Evolutionary conservation across 2,329 filamentous ascomycete species (phyloP), one percentile per base, ranked within the genome.

Genomic region (Aaosphaeria arxii): DNA sequence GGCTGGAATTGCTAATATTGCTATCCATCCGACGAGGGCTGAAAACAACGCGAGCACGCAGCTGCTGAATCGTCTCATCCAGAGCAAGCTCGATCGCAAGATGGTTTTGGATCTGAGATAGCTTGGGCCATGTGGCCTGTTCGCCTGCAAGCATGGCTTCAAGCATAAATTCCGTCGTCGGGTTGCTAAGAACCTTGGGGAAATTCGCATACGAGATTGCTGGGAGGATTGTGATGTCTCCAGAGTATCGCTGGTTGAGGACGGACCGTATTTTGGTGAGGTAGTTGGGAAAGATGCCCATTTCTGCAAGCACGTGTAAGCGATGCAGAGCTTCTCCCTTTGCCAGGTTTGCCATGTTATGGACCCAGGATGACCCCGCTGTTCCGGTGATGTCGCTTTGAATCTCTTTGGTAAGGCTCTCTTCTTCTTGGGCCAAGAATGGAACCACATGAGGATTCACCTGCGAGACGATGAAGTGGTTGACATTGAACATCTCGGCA

Each of bases 381-480:
- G 66, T 65, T 28, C 72, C 65, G 3, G 69, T 59, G 9, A 67
- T 55, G 6, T 50, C 46, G 30, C 68, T 61, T 29, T 71, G 62
- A 7, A 63, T 60, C 44, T 70, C 68, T 32, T 65, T 48, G 46
- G 60, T 46, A 55, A 64, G 63, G 1, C 80, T 68, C 29, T 80
- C 78, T 51, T 90, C 87, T 49, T 95, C 88, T 56, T 85, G 88
- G 11, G 82, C 77, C 11, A 96, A 74, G 61, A 97, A 96, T 0
- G 90, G 89, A 0, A 95, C 83, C 6, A 96, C 89, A 60, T 97
- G 92, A 0, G 92, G 92, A 61, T 97, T 97, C 44, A 96, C 91
- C 67, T 97, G 92, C 0, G 91, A 96, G 13, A 96, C 92, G 57
- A 97, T 96, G 64, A 96, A 96, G 66, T 96, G 92, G 63, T 96